phyloP scores from a whole-genome alignment of 805 yeast genomes.

The Metschnikowia arizonensis region DNA sequence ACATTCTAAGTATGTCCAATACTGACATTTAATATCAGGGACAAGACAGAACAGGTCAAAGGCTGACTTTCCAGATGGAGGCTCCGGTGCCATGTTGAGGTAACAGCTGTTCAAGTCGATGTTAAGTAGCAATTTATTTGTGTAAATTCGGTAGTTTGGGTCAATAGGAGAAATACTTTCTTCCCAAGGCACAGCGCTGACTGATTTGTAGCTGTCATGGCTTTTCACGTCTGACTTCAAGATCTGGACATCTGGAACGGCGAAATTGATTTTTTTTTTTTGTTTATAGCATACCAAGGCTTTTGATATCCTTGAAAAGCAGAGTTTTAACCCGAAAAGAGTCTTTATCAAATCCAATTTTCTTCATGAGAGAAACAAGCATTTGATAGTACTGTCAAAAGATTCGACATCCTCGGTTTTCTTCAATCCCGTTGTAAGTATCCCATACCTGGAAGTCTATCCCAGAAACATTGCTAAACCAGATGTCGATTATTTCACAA shows the following conservation, averaged over 20 bases:
- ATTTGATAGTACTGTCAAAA: conserved; percentile 28
- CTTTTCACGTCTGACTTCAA: conserved; percentile 13
- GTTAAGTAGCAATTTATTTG: conserved; percentile 28
- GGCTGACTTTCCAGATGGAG: conserved; percentile 9
- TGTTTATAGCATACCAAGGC: conserved; percentile 31
- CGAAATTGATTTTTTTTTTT: conserved; percentile 34
- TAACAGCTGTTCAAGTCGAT: conserved; percentile 29
- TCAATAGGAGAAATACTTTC: conserved; percentile 9
- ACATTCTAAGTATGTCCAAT: too few relatives aligned
- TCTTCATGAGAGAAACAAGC: conserved; percentile 27
- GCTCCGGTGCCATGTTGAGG: conserved; percentile 24
- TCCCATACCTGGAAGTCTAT: too few relatives aligned
- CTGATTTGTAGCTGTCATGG: conserved; percentile 21
- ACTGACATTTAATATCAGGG: too few relatives aligned
- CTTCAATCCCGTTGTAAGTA: conserved; percentile 18
- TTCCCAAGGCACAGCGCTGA: conserved; percentile 31
- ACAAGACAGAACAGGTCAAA: conserved; percentile 34
- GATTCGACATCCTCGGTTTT: conserved; percentile 20
- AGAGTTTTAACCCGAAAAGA: conserved; percentile 32
- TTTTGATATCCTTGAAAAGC: conserved; percentile 34
- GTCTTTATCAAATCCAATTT: conserved; percentile 29
- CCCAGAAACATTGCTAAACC: too few relatives aligned
- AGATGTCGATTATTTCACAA: too few relatives aligned
- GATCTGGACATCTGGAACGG: conserved; percentile 20
- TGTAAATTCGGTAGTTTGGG: conserved; percentile 19